A percentile compares a stretch with the other conserved stretches of the same genome.
Conservation (phyloP, 768 basidiomycete species). For the Hirschioporus abietinus region DNA sequence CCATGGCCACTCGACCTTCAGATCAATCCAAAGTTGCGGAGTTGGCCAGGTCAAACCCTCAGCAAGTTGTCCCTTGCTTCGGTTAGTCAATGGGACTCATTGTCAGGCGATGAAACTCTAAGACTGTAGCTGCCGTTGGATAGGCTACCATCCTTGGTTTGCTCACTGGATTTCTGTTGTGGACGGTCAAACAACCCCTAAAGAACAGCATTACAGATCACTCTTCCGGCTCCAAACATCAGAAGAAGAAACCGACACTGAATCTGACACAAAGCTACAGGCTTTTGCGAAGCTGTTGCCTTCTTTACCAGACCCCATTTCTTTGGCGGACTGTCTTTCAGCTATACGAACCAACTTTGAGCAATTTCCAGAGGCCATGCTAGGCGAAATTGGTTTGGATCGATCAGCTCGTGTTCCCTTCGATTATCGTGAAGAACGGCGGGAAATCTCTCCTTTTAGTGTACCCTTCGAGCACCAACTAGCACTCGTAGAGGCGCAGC, state of each 20-base stretch:
- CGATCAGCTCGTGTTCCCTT: conserved; percentile 69
- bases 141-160: conserved; percentile 96
- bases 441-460: conserved; percentile 68
- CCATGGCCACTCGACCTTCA: conserved; percentile 65
- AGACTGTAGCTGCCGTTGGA: neutral
- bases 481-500: conserved; percentile 72
- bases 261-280: conserved; percentile 24
- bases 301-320: conserved; percentile 66
- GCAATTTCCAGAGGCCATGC: conserved; percentile 65
- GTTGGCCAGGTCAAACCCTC: conserved; percentile 55
- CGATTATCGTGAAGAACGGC: conserved; percentile 39
- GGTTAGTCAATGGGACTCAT: conserved; percentile 43
- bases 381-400: conserved; percentile 94
- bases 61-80: conserved; percentile 81
- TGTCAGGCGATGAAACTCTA: no score
- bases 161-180: conserved; percentile 64
- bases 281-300: conserved; percentile 54
- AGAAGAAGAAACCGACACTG: conserved; percentile 11
- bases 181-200: conserved; percentile 32
- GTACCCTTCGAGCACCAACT: conserved; percentile 80
- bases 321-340: conserved; percentile 51
- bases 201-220: conserved; percentile 67
- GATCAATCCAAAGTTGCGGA: conserved; percentile 72
- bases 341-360: conserved; percentile 56
- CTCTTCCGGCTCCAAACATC: conserved; percentile 49